phyloP scores from a whole-genome alignment of 768 basidiomycete genomes.

The Serendipita sp. region DNA sequence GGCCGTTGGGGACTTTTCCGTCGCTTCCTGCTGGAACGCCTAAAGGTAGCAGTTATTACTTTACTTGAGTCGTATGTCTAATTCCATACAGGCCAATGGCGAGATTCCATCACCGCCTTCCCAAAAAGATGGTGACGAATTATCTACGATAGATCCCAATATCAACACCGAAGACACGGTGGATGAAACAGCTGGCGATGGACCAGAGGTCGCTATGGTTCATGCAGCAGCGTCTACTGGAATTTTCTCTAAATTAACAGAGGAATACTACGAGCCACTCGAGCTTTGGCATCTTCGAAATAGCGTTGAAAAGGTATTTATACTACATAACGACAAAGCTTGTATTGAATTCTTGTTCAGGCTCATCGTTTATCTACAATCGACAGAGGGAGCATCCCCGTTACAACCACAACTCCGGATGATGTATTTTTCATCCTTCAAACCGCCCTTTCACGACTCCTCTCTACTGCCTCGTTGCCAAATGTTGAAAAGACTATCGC shows the following conservation, averaged over 20 bases:
- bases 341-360: conserved; percentile 23
- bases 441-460: conserved; percentile 53
- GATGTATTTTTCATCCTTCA: conserved; percentile 95
- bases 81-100: neutral
- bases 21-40: conserved; percentile 63
- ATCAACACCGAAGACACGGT: conserved; percentile 7
- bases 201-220: conserved; percentile 6
- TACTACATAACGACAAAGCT: neutral
- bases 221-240: conserved; percentile 19
- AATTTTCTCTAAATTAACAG: conserved; percentile 49
- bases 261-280: conserved; percentile 67
- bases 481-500: conserved; percentile 43
- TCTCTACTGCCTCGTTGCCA: conserved; percentile 55
- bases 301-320: conserved; percentile 67
- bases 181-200: neutral
- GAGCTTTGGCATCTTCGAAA: conserved; percentile 84
- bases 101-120: neutral
- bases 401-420: conserved; percentile 66
- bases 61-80: neutral
- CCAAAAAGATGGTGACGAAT: neutral
- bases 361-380: conserved; percentile 72
- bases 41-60: conserved; percentile 29
- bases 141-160: conserved; percentile 4
- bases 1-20: conserved; percentile 84
- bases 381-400: conserved; percentile 46